Percentiles rank a stretch among this genome's conserved stretches.
phyloP scores from a whole-genome alignment of 371 early-diverging fungal species.

The Mortierella sp. region DNA sequence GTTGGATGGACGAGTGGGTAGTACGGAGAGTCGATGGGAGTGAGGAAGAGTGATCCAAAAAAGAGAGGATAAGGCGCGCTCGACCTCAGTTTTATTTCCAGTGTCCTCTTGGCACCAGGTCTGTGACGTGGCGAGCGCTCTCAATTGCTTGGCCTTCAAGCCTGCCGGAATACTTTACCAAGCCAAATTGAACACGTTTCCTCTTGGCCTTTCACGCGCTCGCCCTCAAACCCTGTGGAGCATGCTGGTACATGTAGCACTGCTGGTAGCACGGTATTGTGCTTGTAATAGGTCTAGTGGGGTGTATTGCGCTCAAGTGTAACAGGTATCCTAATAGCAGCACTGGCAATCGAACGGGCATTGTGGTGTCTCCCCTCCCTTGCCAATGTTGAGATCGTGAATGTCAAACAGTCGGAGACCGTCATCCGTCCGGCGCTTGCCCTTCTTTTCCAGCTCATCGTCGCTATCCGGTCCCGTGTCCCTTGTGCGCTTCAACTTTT shows the following conservation, averaged over 20 bases:
- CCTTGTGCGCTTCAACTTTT: constrained; percentile 43
- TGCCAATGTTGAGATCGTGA: constrained; percentile 49
- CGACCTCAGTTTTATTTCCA: not conserved
- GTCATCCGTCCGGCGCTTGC: constrained; percentile 48
- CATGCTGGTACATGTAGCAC: too few species aligned
- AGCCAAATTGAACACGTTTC: too few species aligned
- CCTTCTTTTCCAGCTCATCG: constrained; percentile 53
- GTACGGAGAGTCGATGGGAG: not conserved
- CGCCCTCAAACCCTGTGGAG: too few species aligned
- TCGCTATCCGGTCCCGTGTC: constrained; percentile 49
- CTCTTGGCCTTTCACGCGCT: too few species aligned
- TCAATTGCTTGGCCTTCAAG: too few species aligned
- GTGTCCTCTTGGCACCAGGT: not conserved
- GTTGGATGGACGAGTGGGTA: not conserved
- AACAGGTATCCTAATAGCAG: constrained; percentile 20
- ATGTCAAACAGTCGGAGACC: constrained; percentile 53
- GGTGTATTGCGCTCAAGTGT: not conserved
- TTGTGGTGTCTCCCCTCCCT: constrained; percentile 43
- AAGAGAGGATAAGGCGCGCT: not conserved
- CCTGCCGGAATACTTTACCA: too few species aligned
- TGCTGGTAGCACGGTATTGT: too few species aligned
- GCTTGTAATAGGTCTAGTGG: too few species aligned
- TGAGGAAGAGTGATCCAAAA: not conserved
- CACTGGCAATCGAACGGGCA: constrained; percentile 52
- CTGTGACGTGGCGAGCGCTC: constrained; percentile 39